Evolutionary conservation across 306 rosid species (phyloP), one percentile per base, ranked within the genome.

Genomic region (Cotoneaster glaucophyllus): DNA sequence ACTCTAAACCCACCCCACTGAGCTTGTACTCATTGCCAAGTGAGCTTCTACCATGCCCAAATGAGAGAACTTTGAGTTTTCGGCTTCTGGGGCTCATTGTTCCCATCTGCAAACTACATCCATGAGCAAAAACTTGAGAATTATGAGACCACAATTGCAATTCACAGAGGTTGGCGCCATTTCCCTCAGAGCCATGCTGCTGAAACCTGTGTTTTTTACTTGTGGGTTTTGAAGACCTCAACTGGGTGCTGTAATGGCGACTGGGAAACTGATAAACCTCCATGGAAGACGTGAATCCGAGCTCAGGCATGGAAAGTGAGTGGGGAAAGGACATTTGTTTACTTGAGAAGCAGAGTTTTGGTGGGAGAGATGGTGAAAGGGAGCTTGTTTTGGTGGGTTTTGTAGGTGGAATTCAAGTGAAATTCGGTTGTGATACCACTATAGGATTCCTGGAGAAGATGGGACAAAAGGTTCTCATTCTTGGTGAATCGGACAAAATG

Each of bases 351-450:
- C n/a, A n/a, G n/a, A n/a, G n/a, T n/a, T 67, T 43, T 28, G 53
- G 13, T 66, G 32, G 64, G 62, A 17, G 13, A 64, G 24, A 28
- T 8, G 43, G 78, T 19, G 70, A 48, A 15, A 48, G n/a, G 79
- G 44, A 50, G 75, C 11, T 62, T 64, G 4, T 68, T 4, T 48
- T 29, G 43, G 1, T 64, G 69, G 64, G 11, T 74, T 32, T 44
- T 44, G 56, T 28, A 48, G 41, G 37, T 17, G n/a, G 10, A 48
- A 54, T 26, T 65, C 22, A 39, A 59, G 32, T 18, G 71, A 25
- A 61, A 18, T 56, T 63, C 24, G 50, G 82, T 72, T 80, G 25
- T 57, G 90, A 91, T 86, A 83, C 96, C 90, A 83, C 77, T 84
- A 22, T 34, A 71, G n/a, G 71, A 75, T 66, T 78, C 86, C 81